Base-by-base conservation (phyloP, 768 basidiomycete species). In the Mycena polygramma region DNA sequence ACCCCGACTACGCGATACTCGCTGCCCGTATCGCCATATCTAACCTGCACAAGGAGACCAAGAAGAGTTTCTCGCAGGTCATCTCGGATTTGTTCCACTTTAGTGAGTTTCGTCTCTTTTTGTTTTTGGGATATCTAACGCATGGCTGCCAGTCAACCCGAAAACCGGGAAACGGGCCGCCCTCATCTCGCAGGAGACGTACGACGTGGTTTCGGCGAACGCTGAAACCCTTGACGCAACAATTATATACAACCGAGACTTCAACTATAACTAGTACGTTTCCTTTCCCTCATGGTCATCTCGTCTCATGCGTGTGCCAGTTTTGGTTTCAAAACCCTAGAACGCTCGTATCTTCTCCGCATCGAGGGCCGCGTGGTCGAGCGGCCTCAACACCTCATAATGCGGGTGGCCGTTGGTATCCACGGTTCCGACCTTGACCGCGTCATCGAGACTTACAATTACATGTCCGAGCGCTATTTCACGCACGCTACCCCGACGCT, bases 261-360 rank as follows among this genome's bases (percentile, higher is more conserved):
- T 99, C 85, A 94, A 89, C 79, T 99, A 98, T 85, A 97, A 98
- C 82, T 98, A 83, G 95, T 97, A 66, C 49, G 94, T 83, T 17
- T 0, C 14, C 24, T 22, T 45, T 1, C 43, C 1, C 9, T n/a
- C 41, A 36, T 45, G 17, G 9, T 10, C 10, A 20, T 24, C 30
- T 45, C 11, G 43, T 69, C 52, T 43, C 26, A 63, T 20, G 2
- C 24, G 7, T 52, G 11, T 41, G 14, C 8, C 54, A 95, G 94
- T 83, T 99, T 99, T 76, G 98, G 98, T 19, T 99, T 99, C 90
- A 99, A 99, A 83, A 99, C 98, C 6, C 90, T 99, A 35, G 98
- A 99, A 82, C 93, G 97, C 37, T 98, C 97, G 1, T 99, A 99
- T 81, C 90, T 99, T 11, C 92, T 99, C 52, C 92, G 96, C 66